Conservation (phyloP, 495 filamentous ascomycete species). For the Aspergillus indologenus region DNA sequence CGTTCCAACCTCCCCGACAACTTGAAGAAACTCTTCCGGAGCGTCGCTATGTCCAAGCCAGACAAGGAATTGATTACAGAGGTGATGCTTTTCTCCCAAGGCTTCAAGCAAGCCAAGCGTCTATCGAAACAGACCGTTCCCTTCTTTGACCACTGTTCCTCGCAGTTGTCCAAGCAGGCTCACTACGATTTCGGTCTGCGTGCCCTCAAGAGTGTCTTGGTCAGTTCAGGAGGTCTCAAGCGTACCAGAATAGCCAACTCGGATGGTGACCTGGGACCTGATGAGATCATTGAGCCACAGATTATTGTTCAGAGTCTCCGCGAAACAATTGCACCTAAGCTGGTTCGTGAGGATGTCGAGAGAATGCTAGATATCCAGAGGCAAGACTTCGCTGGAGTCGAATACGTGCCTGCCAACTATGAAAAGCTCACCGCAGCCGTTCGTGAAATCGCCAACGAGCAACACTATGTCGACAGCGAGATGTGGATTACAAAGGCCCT, state of each 20-base stretch:
- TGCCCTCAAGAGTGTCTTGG: slow-evolving; percentile 95
- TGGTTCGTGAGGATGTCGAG: slow-evolving; percentile 86
- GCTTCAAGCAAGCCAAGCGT: slow-evolving; percentile 91
- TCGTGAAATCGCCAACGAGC: slow-evolving; percentile 72
- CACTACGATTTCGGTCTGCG: slow-evolving; percentile 98
- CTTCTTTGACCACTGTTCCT: slow-evolving; percentile 90
- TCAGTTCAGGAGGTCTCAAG: slow-evolving; percentile 95
- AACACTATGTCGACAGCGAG: slow-evolving; percentile 82
- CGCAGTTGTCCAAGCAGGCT: slow-evolving; percentile 84
- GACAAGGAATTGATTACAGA: slow-evolving; percentile 99
- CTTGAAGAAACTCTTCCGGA: slow-evolving; percentile 97
- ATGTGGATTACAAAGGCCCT: slow-evolving; percentile 96
- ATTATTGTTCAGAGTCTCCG: slow-evolving; percentile 98
- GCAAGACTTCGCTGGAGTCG: slow-evolving; percentile 85
- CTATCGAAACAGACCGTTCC: slow-evolving; percentile 93
- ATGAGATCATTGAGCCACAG: slow-evolving; percentile 85
- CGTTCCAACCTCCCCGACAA: slow-evolving; percentile 98
- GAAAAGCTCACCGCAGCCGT: slow-evolving; percentile 77
- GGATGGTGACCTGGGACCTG: slow-evolving; percentile 57
- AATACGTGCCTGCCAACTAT: slow-evolving; percentile 87
- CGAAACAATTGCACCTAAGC: slow-evolving; percentile 96
- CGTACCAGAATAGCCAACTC: slow-evolving; percentile 66
- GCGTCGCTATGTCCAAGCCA: slow-evolving; percentile 98
- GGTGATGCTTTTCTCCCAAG: slow-evolving; percentile 99
- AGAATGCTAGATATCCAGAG: slow-evolving; percentile 81